Base-by-base conservation (phyloP, 1,284 basidiomycete species). In the Exobasidium cylindrosporum region DNA sequence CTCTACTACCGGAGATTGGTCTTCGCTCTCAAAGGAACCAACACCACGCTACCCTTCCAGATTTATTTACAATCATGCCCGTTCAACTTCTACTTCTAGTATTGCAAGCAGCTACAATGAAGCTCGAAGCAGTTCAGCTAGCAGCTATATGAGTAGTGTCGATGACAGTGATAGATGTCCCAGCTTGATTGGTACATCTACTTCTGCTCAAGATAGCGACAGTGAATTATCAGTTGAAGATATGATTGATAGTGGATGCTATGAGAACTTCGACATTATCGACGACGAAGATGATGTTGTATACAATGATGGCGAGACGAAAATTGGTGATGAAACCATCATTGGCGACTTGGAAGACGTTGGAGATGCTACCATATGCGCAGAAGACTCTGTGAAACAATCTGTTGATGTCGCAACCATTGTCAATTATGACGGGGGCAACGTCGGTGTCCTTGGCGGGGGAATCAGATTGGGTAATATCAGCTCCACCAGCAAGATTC, bases 401-500 rank as follows among this genome's bases (percentile, higher is more conserved):
- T 17, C 3, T 13, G 26, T 43, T 14, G 30, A 14, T 14, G 21
- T 28, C 4, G 5, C 56, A 50, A 50, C 23, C 13, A 26, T 28
- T 21, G 58, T 61, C 63, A 73, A 70, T 64, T 69, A 74, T 57
- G 73, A 75, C 59, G 71, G 71, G 35, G 73, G 73, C 58, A 75
- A 75, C 28, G 73, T 75, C 26, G 72, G 72, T 14, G 73, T 75
- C 2, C 59, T 75, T 23, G 73, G 73, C 30, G 73, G 73, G 23
- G 73, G 73, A 24, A 70, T 75, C 6, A 60, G 65, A 23, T 62
- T 75, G 5, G 72, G 72, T 28, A 69, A 67, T 14, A 29, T 29
- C 24, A 30, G 24, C n/a, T n/a, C 17, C 23, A 26, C 40, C 17
- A 44, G 47, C 17, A 7, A 14, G 4, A 14, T 23, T 24, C n/a